phyloP scores from a whole-genome alignment of 2,329 filamentous ascomycete genomes.

The Fusarium sp. region DNA sequence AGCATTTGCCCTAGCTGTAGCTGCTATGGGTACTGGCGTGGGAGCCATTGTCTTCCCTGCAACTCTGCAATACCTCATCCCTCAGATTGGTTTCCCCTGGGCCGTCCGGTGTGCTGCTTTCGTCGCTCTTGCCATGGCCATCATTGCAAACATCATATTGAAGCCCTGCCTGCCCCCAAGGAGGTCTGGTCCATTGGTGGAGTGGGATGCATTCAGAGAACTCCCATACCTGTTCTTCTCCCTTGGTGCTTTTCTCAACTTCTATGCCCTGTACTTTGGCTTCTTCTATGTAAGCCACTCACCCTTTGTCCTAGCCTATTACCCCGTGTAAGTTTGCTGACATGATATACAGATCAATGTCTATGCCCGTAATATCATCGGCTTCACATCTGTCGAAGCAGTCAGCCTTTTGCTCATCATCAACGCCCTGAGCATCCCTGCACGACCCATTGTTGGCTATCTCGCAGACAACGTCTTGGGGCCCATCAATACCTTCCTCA shows the following conservation, averaged over 20 bases:
- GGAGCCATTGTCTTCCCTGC: constrained; percentile 65
- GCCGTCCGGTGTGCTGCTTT: constrained; percentile 70
- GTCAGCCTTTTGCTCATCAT: constrained; percentile 66
- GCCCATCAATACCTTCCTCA: constrained; percentile 56
- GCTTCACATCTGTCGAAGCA: constrained; percentile 60
- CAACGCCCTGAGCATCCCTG: constrained; percentile 67
- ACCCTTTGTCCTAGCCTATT: constrained; percentile 46
- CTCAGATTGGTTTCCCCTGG: constrained; percentile 68
- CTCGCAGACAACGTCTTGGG: constrained; percentile 63
- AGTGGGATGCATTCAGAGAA: constrained; percentile 65
- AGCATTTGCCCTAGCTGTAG: constrained; percentile 66
- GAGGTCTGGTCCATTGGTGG: constrained; percentile 60
- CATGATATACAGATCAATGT: constrained; percentile 51
- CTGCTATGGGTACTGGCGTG: constrained; percentile 65
- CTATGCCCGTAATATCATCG: constrained; percentile 50
- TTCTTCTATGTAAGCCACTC: constrained; percentile 54
- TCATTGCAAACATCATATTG: constrained; percentile 51
- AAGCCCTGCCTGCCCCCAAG: constrained; percentile 58
- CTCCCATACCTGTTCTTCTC: constrained; percentile 62
- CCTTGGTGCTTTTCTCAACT: constrained; percentile 56
- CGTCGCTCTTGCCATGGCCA: constrained; percentile 59
- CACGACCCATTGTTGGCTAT: constrained; percentile 65
- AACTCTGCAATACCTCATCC: constrained; percentile 64
- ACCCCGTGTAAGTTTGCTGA: constrained; percentile 6
- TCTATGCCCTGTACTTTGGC: constrained; percentile 52